Conservation (phyloP, 148 eudicot genomes). For the Linanthus parryae region DNA sequence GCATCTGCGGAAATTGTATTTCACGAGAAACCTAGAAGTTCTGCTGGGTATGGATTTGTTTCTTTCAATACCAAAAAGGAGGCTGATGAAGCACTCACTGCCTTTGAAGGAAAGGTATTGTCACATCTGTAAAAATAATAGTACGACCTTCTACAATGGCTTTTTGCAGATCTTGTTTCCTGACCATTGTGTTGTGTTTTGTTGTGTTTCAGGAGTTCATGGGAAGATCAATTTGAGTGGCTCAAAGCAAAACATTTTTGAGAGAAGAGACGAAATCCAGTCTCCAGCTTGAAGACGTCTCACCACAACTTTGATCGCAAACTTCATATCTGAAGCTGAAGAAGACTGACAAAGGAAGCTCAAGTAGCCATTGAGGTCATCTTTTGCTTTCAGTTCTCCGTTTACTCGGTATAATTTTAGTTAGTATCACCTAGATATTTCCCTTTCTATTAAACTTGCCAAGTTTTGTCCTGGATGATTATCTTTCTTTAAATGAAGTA, state of each 20-base stretch:
- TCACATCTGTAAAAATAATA: too few relatives aligned
- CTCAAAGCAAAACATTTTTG: conserved; percentile 53
- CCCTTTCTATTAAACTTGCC: too few relatives aligned
- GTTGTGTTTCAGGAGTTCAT: conserved; percentile 45
- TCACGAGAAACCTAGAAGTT: conserved; percentile 44
- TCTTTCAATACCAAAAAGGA: conserved; percentile 66
- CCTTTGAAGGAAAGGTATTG: conserved; percentile 70
- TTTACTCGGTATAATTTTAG: too few relatives aligned
- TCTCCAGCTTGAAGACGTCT: conserved; percentile 26
- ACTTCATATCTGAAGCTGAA: too few relatives aligned
- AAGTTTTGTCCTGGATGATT: too few relatives aligned
- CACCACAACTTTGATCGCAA: too few relatives aligned
- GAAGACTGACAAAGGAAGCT: too few relatives aligned
- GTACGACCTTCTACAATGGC: too few relatives aligned
- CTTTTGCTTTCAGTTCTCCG: too few relatives aligned
- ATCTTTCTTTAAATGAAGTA: too few relatives aligned
- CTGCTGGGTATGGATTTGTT: conserved; percentile 87
- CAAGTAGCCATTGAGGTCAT: too few relatives aligned
- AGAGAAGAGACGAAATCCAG: conserved; percentile 37
- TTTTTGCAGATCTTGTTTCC: neutral
- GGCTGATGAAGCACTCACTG: conserved; percentile 60
- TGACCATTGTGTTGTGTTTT: neutral
- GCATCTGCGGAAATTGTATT: conserved; percentile 66
- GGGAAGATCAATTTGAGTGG: conserved; percentile 66
- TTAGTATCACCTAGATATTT: too few relatives aligned